Percentiles rank a stretch among this genome's conserved stretches.
Conservation (phyloP, 1,284 basidiomycete genomes). For the Fomitopsis schrenkii region DNA sequence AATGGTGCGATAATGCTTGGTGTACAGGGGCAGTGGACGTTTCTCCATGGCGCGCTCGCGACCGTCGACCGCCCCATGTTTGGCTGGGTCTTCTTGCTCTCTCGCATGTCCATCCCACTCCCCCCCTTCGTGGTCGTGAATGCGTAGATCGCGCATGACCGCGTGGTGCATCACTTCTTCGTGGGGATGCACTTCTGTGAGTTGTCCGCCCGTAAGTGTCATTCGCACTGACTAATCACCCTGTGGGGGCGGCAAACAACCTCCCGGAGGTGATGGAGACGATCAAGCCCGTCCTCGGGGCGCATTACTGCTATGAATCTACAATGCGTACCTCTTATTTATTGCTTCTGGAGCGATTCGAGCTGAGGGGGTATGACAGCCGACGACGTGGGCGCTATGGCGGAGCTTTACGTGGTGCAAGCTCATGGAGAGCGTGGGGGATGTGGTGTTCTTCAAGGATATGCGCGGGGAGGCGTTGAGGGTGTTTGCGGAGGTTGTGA, state of each 20-base stretch:
- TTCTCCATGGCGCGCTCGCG: slow-evolving; percentile 50
- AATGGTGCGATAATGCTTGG: background rate
- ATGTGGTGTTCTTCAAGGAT: slow-evolving; percentile 77
- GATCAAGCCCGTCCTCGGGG: slow-evolving; percentile 34
- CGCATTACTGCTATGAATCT: slow-evolving; percentile 37
- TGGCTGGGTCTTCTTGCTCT: slow-evolving; percentile 52
- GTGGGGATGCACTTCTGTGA: slow-evolving; percentile 35
- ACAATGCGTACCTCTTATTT: background rate
- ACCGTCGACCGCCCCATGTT: slow-evolving; percentile 55
- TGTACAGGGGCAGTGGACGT: slow-evolving; percentile 41
- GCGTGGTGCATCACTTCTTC: slow-evolving; percentile 40
- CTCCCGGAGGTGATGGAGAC: slow-evolving; percentile 35
- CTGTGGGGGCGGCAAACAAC: slow-evolving; percentile 28
- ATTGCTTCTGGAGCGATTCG: background rate
- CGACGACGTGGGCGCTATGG: slow-evolving; percentile 33
- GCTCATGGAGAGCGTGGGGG: slow-evolving; percentile 72
- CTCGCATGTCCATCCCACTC: too few species aligned
- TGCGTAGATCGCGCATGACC: slow-evolving; percentile 32
- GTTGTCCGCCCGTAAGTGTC: slow-evolving; percentile 1
- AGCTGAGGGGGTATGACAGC: slow-evolving; percentile 7
- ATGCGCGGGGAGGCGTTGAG: slow-evolving; percentile 44
- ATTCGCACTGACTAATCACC: too few species aligned
- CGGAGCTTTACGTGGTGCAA: slow-evolving; percentile 52
- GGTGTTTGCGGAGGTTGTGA: background rate
- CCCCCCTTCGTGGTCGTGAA: background rate